A percentile compares a stretch with the other conserved stretches of the same genome.
These are phyloP conservation scores for Ascocoryne sarcoides DNA, from an alignment of 2,329 filamentous ascomycete genomes.

Conservation along the genomic window DNA sequence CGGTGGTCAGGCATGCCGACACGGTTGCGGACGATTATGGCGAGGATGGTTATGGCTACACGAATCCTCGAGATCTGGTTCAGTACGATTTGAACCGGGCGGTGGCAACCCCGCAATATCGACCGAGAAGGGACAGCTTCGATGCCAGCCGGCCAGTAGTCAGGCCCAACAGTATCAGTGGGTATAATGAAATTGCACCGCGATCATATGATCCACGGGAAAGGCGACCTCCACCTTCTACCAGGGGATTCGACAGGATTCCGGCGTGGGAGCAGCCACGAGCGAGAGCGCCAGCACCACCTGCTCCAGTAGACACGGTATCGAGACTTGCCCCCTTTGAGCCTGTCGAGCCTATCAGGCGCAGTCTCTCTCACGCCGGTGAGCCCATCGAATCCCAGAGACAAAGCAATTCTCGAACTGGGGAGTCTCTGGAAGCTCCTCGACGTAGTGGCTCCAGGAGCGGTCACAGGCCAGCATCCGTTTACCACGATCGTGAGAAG, in stretches of 20 bases:
- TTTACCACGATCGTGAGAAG: slow-evolving; percentile 24
- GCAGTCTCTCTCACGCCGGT: too few species aligned
- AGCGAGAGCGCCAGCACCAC: slow-evolving; percentile 36
- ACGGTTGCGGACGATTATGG: slow-evolving; percentile 42
- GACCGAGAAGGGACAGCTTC: slow-evolving; percentile 43
- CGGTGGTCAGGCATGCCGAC: slow-evolving; percentile 32
- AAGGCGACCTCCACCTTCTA: slow-evolving; percentile 54
- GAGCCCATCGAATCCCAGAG: too few species aligned
- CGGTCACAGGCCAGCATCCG: slow-evolving; percentile 15
- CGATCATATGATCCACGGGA: slow-evolving; percentile 34
- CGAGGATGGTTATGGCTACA: slow-evolving; percentile 54
- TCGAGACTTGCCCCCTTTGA: slow-evolving; percentile 20
- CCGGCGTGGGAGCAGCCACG: slow-evolving; percentile 39
- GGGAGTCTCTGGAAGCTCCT: too few species aligned
- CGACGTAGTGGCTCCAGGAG: slow-evolving; percentile 24
- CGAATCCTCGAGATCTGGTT: slow-evolving; percentile 52
- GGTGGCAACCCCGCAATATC: slow-evolving; percentile 30
- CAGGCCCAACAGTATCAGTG: slow-evolving; percentile 24
- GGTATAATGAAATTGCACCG: slow-evolving; percentile 23
- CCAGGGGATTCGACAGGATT: slow-evolving; percentile 62
- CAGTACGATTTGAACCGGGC: slow-evolving; percentile 50
- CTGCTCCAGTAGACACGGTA: slow-evolving; percentile 23
- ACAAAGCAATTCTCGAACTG: too few species aligned
- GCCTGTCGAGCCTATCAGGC: slow-evolving; percentile 18
- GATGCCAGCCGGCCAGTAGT: slow-evolving; percentile 36